Conservation (phyloP, 148 eudicot genomes). For the Fallopia convolvulus region DNA sequence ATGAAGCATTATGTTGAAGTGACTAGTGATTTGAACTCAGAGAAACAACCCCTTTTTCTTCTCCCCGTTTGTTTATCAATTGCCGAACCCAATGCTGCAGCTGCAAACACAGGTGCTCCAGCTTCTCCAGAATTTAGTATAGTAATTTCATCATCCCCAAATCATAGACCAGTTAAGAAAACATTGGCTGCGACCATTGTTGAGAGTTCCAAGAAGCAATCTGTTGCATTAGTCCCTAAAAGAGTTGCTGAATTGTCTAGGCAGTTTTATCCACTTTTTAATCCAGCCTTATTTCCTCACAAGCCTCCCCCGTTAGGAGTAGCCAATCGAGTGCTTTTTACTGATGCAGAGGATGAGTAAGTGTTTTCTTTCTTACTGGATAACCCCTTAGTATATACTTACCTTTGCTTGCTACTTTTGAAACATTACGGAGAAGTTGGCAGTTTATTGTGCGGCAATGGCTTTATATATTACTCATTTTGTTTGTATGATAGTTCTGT, state of each 20-base stretch:
- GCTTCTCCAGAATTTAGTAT: constrained; percentile 12
- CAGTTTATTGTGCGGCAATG: not conserved
- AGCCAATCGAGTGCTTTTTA: constrained; percentile 80
- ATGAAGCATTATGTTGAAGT: constrained; percentile 41
- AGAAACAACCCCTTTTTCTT: constrained; percentile 70
- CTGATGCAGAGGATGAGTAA: constrained; percentile 94
- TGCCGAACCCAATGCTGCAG: constrained; percentile 33
- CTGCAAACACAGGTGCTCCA: constrained; percentile 25
- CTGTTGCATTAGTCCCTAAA: constrained; percentile 80
- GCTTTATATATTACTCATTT: not conserved
- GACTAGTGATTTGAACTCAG: constrained; percentile 25
- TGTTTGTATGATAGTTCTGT: not conserved
- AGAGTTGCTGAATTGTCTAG: constrained; percentile 57
- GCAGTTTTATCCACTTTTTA: constrained; percentile 67
- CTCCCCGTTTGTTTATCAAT: constrained; percentile 24
- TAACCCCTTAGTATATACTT: not conserved
- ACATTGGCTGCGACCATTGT: constrained; percentile 79
- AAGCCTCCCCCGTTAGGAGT: constrained; percentile 69
- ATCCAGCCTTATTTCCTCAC: constrained; percentile 77
- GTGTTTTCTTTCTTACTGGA: constrained; percentile 19
- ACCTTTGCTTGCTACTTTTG: not conserved
- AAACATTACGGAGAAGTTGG: not conserved
- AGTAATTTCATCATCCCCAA: constrained; percentile 22
- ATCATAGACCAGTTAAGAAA: constrained; percentile 48
- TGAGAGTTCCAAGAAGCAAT: constrained; percentile 71